Evolutionary conservation across 2,329 filamentous ascomycete species (phyloP), one percentile per base, ranked within the genome.

Genomic region (Diaporthe citrichinensis): DNA sequence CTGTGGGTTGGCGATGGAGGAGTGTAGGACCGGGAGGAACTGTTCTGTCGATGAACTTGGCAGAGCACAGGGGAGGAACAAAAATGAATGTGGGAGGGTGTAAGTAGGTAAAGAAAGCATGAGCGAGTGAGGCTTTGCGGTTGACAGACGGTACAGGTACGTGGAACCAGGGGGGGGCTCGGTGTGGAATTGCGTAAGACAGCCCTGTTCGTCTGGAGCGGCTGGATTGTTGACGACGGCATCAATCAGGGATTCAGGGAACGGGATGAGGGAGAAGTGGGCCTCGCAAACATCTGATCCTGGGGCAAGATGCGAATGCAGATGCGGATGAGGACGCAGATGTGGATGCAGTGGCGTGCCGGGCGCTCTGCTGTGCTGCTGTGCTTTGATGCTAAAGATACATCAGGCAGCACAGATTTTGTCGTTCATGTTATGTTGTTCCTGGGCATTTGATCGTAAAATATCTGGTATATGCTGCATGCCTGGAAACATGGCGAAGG

Each of bases 141-240:
- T 39, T 25, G 65, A 68, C 46, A 17, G 61, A 34, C 61, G 59
- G 44, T n/a, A 34, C 23, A 67, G 34, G 65, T 67, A 36, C 44
- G 44, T 67, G 65, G 65, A 53, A 68, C 46, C 65, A 53, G 12
- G 41, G 46, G 61, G 65, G 65, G 65, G 31, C 34, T 53, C 65
- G 46, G 65, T 68, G 65, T 68, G 65, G 65, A 68, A 53, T 68
- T 68, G 65, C 65, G 65, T 39, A 68, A 68, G 65, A 53, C 65
- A 51, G 44, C 20, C 46, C 62, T 28, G 59, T 62, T 62, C 39
- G 62, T 68, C 46, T 68, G 23, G 41, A 49, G 46, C 31, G 62
- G 31, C 62, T 51, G 62, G 31, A 68, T 23, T 51, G 62, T 68
- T 68, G 65, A 53, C 65, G 65, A 68, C 65, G 46, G 46, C 65